phyloP scores from a whole-genome alignment of 2,329 filamentous ascomycete species.

The Colletotrichum gloeosporioides region DNA sequence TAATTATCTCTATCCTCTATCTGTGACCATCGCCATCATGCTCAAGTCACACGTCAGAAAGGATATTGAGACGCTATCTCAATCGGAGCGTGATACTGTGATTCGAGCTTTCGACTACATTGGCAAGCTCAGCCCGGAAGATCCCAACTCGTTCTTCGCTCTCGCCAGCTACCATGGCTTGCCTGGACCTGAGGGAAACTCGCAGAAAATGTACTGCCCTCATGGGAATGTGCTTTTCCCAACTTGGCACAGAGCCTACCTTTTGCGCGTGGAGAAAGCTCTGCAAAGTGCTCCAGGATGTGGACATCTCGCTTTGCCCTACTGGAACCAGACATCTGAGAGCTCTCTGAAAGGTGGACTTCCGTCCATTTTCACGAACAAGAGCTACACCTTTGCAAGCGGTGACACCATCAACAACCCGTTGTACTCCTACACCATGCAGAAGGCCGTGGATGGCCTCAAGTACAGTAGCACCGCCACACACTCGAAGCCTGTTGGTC shows the following conservation, averaged over 20 bases:
- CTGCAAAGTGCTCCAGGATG: slow-evolving; percentile 17
- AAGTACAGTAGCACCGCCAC: neutral
- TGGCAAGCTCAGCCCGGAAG: neutral
- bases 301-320: slow-evolving; percentile 22
- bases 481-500: slow-evolving; percentile 24
- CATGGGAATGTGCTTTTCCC: slow-evolving; percentile 33
- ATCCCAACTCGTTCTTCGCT: slow-evolving; percentile 28
- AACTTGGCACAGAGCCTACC: slow-evolving; percentile 35
- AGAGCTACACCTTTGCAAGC: neutral
- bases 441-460: slow-evolving; percentile 12
- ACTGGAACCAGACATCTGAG: slow-evolving; percentile 24
- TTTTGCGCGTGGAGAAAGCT: slow-evolving; percentile 28
- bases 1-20: neutral
- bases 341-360: neutral
- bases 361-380: neutral
- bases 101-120: neutral
- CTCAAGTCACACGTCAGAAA: neutral
- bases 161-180: slow-evolving; percentile 31
- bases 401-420: slow-evolving; percentile 21
- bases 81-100: neutral
- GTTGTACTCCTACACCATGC: slow-evolving; percentile 28
- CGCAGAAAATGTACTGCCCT: slow-evolving; percentile 29
- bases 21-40: neutral
- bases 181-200: slow-evolving; percentile 14
- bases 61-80: neutral